phyloP scores from a whole-genome alignment of 2,329 filamentous ascomycete genomes.

The Tympanopsis confertula region DNA sequence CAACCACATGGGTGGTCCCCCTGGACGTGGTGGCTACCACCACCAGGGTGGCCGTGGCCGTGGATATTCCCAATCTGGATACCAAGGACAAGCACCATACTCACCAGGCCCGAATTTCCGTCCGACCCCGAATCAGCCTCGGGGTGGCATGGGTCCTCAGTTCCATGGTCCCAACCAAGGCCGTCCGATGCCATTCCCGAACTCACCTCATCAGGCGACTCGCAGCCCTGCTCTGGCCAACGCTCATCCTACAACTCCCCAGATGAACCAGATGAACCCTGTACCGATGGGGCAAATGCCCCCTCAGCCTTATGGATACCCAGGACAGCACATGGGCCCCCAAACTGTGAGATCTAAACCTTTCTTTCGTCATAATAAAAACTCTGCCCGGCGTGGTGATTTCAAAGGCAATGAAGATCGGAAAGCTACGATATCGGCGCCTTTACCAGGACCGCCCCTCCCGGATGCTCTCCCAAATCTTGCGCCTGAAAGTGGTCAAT shows the following conservation, averaged over 20 bases:
- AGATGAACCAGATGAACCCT: conserved; percentile 37
- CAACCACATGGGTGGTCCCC: background rate
- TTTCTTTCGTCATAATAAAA: conserved; percentile 47
- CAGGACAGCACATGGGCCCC: conserved; percentile 50
- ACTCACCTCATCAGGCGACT: background rate
- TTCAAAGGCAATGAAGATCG: too few species aligned
- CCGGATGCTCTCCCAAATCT: conserved; percentile 37
- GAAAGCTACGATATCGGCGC: too few species aligned
- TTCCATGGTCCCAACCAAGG: conserved; percentile 31
- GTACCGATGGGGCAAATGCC: conserved; percentile 45
- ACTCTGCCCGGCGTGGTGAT: background rate
- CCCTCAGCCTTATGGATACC: conserved; percentile 38
- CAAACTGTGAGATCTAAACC: conserved; percentile 44
- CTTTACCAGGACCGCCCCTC: background rate
- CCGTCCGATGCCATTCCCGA: conserved; percentile 21
- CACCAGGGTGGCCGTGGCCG: conserved; percentile 1
- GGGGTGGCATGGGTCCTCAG: conserved; percentile 31
- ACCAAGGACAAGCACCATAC: background rate
- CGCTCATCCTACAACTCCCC: conserved; percentile 51
- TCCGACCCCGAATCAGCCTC: conserved; percentile 31
- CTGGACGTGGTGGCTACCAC: background rate
- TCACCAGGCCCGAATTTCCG: background rate
- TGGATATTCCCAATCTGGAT: conserved; percentile 1
- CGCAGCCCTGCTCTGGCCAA: conserved; percentile 22
- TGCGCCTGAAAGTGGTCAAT: conserved; percentile 57